Evolutionary conservation across 2,329 filamentous ascomycete species (phyloP), one percentile per base, ranked within the genome.

Genomic region (Sphaerulina populicola): DNA sequence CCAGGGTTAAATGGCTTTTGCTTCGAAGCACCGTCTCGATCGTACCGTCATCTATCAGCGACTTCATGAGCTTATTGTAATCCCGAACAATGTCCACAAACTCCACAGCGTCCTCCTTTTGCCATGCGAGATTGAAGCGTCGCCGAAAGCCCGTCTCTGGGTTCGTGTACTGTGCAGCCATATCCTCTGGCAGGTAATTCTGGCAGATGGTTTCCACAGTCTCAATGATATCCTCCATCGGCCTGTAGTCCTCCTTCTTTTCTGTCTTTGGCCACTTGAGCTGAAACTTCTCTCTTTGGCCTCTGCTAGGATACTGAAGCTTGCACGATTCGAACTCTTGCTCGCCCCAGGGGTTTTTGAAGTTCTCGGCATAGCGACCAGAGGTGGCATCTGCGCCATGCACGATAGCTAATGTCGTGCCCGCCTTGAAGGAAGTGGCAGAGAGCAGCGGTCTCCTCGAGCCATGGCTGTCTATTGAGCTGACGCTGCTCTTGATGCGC

Each of bases 261-360:
- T 94, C 87, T 57, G 85, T 55, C 44, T 60, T 61, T 21, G 86
- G 86, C 64, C 80, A 81, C 27, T 91, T 83, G 8, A 93, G 78
- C 61, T 90, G 80, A 64, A 87, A 89, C 60, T 82, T 52, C 51
- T 68, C 65, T 35, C 50, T 50, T 5, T 56, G 54, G 30, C 57
- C 57, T 55, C 77, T 74, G 67, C 87, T 90, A 8, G 93, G 91
- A 68, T 97, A 97, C 67, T 93, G 86, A 60, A 97, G 72, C 64
- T 83, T 74, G 15, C 73, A 67, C 43, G 71, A 69, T 10, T 68
- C 66, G 41, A 66, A 67, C 38, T 68, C 71, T 11, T 64, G 58
- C 15, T 62, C 53, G 10, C 71, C 71, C 21, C 74, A 77, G 23
- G 73, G 71, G 33, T 57, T 60, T 56, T 72, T 75, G 64, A 75